Conservation (phyloP, 495 filamentous ascomycete species). For the Tirmania nivea region DNA sequence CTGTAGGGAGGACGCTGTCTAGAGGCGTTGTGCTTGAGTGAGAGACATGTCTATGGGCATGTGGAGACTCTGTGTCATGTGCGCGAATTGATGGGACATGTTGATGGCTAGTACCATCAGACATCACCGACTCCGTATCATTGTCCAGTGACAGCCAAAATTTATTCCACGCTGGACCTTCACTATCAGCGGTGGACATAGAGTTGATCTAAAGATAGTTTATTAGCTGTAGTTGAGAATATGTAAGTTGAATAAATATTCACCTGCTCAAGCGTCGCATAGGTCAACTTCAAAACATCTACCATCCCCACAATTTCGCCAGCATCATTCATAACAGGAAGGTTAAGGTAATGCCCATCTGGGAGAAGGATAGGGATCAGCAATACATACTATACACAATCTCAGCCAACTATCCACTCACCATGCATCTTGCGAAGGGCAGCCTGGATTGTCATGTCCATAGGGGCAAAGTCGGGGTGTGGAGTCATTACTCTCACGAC, state of each 20-base stretch:
- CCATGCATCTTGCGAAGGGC: constrained; percentile 98
- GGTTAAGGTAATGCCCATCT: constrained; percentile 96
- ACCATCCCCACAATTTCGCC: constrained; percentile 99
- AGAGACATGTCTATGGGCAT: constrained; percentile 58
- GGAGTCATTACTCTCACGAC: constrained; percentile 98
- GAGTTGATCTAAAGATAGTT: constrained; percentile 38
- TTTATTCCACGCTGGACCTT: constrained; percentile 97
- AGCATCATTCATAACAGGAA: constrained; percentile 91
- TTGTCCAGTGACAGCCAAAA: constrained; percentile 96
- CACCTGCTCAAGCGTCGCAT: constrained; percentile 93
- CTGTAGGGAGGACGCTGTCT: constrained; percentile 67
- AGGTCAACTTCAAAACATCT: constrained; percentile 91
- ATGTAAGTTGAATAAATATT: constrained; percentile 17
- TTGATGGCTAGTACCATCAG: constrained; percentile 51
- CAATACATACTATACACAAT: neutral
- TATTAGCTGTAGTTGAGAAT: neutral
- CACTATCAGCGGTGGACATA: constrained; percentile 60
- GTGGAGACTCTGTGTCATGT: constrained; percentile 28
- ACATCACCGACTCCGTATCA: constrained; percentile 91
- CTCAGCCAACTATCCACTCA: constrained; percentile 24
- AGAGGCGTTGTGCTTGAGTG: constrained; percentile 30
- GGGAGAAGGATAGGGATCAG: neutral
- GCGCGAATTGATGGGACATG: constrained; percentile 31
- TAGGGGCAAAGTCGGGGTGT: constrained; percentile 92
- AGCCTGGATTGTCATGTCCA: constrained; percentile 97